Conservation (phyloP, 2,329 filamentous ascomycete genomes). For the Pseudohalonectria lignicola region DNA sequence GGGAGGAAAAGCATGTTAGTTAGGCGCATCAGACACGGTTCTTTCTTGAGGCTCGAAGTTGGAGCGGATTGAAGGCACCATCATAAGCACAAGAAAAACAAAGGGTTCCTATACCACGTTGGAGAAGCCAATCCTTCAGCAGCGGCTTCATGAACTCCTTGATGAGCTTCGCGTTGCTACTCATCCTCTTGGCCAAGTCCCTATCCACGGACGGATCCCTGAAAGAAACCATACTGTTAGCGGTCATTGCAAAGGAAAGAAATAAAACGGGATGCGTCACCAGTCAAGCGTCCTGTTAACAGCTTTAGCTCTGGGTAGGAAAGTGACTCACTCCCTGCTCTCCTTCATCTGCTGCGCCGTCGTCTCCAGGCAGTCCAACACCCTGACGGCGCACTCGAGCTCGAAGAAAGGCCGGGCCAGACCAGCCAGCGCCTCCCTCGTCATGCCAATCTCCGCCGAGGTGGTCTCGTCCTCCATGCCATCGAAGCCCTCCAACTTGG, state of each 20-base stretch:
- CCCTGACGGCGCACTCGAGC: conserved; percentile 55
- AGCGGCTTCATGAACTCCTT: conserved; percentile 49
- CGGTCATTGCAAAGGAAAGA: neutral
- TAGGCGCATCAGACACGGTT: too few relatives aligned
- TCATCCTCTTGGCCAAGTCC: conserved; percentile 43
- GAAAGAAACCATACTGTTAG: too few relatives aligned
- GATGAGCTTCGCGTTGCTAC: conserved; percentile 39
- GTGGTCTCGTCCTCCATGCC: conserved; percentile 19
- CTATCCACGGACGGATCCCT: conserved; percentile 26
- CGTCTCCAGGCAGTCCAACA: conserved; percentile 57
- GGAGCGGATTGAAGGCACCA: conserved; percentile 3
- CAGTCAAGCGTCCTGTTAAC: too few relatives aligned
- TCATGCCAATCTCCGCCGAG: too few relatives aligned
- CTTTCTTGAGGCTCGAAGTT: conserved; percentile 4
- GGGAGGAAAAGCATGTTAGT: conserved; percentile 1
- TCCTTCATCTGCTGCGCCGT: conserved; percentile 46
- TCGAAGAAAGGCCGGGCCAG: conserved; percentile 56
- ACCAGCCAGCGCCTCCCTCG: conserved; percentile 30
- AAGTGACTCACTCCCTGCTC: conserved; percentile 34
- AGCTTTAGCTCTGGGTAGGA: too few relatives aligned
- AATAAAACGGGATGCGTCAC: conserved; percentile 1
- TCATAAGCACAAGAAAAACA: neutral
- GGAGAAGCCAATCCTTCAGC: conserved; percentile 54
- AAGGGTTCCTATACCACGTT: too few relatives aligned
- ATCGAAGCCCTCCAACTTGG: conserved; percentile 19